Evolutionary conservation across 1,284 basidiomycete genomes (phyloP), one percentile per base, ranked within the genome.

Genomic region (Ustilago vetiveriae): DNA sequence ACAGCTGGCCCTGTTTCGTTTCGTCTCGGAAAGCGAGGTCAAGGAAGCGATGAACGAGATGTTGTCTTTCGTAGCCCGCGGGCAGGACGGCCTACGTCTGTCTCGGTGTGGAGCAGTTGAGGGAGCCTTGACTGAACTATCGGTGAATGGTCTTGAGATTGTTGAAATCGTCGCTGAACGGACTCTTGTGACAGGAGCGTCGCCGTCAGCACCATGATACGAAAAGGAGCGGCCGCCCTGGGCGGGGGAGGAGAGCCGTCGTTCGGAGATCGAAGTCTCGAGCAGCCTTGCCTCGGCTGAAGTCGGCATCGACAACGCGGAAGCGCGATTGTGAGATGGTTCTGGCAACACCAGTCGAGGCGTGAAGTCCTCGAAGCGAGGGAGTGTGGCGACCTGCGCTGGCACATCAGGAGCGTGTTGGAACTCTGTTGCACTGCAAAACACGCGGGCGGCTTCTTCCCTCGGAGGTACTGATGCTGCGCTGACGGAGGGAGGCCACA

Each of bases 161-260:
- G 50, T 46, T 14, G 49, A 35, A n/a, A 65, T 42, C 6, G 62
- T 65, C 10, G 62, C 60, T 17, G 60, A 56, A 3, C 60, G 44
- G n/a, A 44, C 23, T 29, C 58, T 32, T 24, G 36, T 33, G 6
- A 26, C 7, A 22, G 6, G 22, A 1, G 9, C 29, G 9, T 40
- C 26, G 3, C 14, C 9, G 2, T 19, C 23, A 1, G 26, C 14
- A 2, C 23, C 13, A 4, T n/a, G 30, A 19, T 39, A 17, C 6
- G 36, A 37, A 16, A 30, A 10, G 6, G 24, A 35, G 10, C 22
- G 26, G 19, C 24, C 9, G 13, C n/a, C 3, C 23, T 41, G 33
- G 1, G 26, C 24, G 0, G 56, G 56, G 10, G 43, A 51, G 6
- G 56, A 58, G 6, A 36, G 43, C 14, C 56, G 48, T 3, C 56